Conservation (phyloP, 306 rosid species). For the Arachis stenosperma region DNA sequence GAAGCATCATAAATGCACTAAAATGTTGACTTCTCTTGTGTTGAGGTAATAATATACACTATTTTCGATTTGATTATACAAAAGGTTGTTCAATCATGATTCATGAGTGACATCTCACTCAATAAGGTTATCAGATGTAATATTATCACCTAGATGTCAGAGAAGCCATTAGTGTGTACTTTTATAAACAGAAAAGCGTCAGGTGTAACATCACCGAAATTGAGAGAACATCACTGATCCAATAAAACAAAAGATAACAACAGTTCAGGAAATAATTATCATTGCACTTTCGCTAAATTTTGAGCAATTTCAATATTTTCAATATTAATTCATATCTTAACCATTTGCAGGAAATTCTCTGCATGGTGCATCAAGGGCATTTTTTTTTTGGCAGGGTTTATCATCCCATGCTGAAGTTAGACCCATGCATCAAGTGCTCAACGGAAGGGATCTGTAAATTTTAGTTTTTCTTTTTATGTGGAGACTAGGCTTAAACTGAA, state of each 20-base stretch:
- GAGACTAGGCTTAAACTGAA: not conserved
- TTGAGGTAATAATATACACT: too few species aligned
- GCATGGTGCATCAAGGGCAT: not conserved
- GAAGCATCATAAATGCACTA: constrained; percentile 38
- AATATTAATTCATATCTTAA: constrained; percentile 3
- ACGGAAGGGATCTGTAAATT: constrained; percentile 36
- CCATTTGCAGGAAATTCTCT: constrained; percentile 29
- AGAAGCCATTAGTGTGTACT: too few species aligned
- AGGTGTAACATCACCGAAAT: too few species aligned
- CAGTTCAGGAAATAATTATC: not conserved
- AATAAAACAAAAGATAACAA: not conserved
- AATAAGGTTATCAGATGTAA: too few species aligned
- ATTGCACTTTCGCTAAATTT: not conserved
- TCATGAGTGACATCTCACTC: too few species aligned
- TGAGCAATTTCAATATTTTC: constrained; percentile 12
- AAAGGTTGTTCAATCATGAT: too few species aligned
- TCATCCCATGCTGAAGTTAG: constrained; percentile 22
- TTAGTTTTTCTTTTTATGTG: not conserved
- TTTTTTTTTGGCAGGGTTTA: not conserved
- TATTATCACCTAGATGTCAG: too few species aligned
- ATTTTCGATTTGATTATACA: too few species aligned
- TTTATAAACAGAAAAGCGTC: too few species aligned
- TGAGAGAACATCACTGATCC: too few species aligned
- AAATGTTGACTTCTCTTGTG: not conserved
- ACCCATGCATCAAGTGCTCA: constrained; percentile 26